Evolutionary conservation across 2,329 filamentous ascomycete genomes (phyloP).

Genomic region (Pestalotiopsis sp.): DNA sequence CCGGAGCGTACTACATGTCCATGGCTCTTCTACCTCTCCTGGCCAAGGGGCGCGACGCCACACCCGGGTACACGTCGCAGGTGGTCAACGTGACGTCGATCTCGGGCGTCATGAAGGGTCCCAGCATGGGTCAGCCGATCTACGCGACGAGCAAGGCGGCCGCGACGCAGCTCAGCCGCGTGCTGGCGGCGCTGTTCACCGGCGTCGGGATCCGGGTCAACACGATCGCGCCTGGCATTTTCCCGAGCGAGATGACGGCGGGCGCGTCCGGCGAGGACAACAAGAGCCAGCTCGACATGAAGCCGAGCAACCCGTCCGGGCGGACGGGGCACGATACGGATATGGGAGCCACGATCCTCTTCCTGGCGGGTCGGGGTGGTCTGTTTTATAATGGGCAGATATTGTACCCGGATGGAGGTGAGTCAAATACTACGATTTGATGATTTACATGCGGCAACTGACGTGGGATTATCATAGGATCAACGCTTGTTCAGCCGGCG

Average conservation of each 20-base stretch:
- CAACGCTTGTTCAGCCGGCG: background rate
- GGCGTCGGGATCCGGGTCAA: slow-evolving; percentile 59
- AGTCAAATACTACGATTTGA: background rate
- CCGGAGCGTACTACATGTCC: slow-evolving; percentile 50
- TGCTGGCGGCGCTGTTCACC: slow-evolving; percentile 46
- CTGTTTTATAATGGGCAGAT: slow-evolving; percentile 57
- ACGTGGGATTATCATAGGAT: background rate
- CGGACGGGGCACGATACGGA: slow-evolving; percentile 46
- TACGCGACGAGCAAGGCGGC: slow-evolving; percentile 54
- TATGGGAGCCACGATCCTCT: slow-evolving; percentile 53
- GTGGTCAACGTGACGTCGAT: slow-evolving; percentile 56
- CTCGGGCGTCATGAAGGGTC: slow-evolving; percentile 54
- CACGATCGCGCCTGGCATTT: slow-evolving; percentile 55
- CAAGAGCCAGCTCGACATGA: slow-evolving; percentile 44
- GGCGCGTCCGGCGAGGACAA: slow-evolving; percentile 46
- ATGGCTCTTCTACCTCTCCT: slow-evolving; percentile 55
- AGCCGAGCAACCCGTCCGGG: slow-evolving; percentile 45
- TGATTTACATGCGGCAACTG: background rate
- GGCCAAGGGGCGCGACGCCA: slow-evolving; percentile 44
- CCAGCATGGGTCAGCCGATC: slow-evolving; percentile 51
- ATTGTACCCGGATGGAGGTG: slow-evolving; percentile 50
- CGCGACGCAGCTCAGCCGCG: slow-evolving; percentile 45
- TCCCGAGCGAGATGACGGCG: slow-evolving; percentile 48
- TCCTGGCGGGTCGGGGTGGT: slow-evolving; percentile 52
- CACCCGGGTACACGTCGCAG: slow-evolving; percentile 48